Base-by-base conservation (phyloP, 768 basidiomycete species). In the Tephrocybe sp. region DNA sequence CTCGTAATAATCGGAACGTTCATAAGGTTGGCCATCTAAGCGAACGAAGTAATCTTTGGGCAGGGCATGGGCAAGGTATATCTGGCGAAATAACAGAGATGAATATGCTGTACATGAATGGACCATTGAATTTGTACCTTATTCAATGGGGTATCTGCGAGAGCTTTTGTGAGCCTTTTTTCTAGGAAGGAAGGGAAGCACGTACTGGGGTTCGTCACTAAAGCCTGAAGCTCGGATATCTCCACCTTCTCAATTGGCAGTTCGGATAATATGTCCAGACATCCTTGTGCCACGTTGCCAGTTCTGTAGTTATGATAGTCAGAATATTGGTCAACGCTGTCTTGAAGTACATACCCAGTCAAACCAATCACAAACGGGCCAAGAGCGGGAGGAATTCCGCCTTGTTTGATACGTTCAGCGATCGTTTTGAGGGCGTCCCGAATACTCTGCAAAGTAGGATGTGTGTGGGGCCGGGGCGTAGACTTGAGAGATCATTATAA, bases 271-370 rank as follows among this genome's bases (percentile, higher is more conserved):
- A 91, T 86, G 9, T 82, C 83, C 10, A 89, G 70, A 22, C 82
- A 83, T 7, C 94, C 94, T 54, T 83, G 71, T 0, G 91, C 76
- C 0, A 97, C 94, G 45, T 92, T 89, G 11, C 94, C 94, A 2
- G 72, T 79, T 10, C 91, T 92, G 38, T 46, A 30, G 24, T 42
- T 9, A 46, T 27, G 39, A 39, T 25, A 27, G 25, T 41, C 1
- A 43, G 33, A 8, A 29, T 13, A 33, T n/a, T 45, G 49, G 19
- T 33, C 30, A 22, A 18, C 12, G 11, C 13, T 0, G 60, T 30
- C 7, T 4, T 9, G 15, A 34, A 15, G 15, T n/a, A 15, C 74
- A 42, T 62, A 91, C 89, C 92, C 92, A 19, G 91, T 94, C 37
- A 94, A 61, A 15, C 90, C 88, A 44, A 93, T 78, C 0, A 94